Conservation (phyloP, 495 filamentous ascomycete species). For the Penicillium riverlandense region DNA sequence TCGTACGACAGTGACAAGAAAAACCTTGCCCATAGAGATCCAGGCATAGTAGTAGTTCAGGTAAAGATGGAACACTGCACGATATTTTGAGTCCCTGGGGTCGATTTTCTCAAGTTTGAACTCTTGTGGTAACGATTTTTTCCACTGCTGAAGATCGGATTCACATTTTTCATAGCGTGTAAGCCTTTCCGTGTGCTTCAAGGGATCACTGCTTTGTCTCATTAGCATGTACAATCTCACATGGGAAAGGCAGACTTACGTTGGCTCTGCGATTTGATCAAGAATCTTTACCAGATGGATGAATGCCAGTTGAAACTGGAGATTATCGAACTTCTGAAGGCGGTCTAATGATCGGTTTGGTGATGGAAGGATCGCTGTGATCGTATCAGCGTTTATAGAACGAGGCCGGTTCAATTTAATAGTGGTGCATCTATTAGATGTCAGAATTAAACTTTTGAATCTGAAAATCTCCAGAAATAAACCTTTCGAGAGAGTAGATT, state of each 20-base stretch:
- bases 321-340: conserved; percentile 10
- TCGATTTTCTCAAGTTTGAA: conserved; percentile 12
- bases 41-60: conserved; percentile 19
- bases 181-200: neutral
- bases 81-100: conserved; percentile 8
- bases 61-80: conserved; percentile 17
- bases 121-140: conserved; percentile 9
- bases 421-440: conserved; percentile 12
- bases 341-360: conserved; percentile 8
- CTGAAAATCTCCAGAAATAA: neutral
- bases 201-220: neutral
- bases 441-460: too few species aligned
- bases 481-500: conserved; percentile 22
- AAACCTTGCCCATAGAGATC: conserved; percentile 15
- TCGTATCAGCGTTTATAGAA: conserved; percentile 9
- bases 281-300: conserved; percentile 9
- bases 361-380: conserved; percentile 8
- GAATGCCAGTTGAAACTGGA: conserved; percentile 14
- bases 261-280: conserved; percentile 9
- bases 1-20: conserved; percentile 13
- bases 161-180: neutral
- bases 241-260: neutral
- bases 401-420: conserved; percentile 16
- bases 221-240: neutral
- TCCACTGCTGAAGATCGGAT: conserved; percentile 15